Percentiles rank a stretch among this genome's conserved stretches.
Evolutionary conservation across 1,284 basidiomycete species (phyloP).

Genomic region (Cryptococcus sp.): DNA sequence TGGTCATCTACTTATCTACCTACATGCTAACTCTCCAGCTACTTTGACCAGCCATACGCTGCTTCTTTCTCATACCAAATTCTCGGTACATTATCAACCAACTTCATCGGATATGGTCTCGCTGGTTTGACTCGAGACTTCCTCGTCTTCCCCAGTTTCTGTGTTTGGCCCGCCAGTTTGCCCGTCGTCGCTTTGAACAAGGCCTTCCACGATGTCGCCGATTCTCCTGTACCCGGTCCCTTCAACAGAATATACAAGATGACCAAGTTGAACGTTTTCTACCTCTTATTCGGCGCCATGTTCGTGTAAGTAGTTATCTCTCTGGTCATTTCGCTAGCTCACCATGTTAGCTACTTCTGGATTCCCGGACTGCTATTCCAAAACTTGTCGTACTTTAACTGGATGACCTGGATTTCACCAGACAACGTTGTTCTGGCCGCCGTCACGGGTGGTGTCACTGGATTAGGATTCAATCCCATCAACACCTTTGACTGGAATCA

Average conservation of each 20-base stretch:
- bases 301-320: conserved; percentile 17
- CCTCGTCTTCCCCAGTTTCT: conserved; percentile 50
- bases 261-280: conserved; percentile 43
- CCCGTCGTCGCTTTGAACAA: conserved; percentile 51
- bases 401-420: conserved; percentile 59
- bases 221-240: conserved; percentile 38
- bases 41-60: conserved; percentile 43
- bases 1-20: conserved; percentile 15
- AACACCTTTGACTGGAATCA: conserved; percentile 43
- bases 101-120: conserved; percentile 52
- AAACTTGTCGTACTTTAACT: conserved; percentile 56
- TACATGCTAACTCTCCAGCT: conserved; percentile 7
- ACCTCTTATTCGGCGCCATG: conserved; percentile 37
- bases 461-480: conserved; percentile 42
- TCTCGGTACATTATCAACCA: conserved; percentile 46
- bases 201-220: conserved; percentile 46
- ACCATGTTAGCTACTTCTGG: conserved; percentile 37
- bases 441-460: conserved; percentile 26
- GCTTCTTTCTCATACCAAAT: conserved; percentile 48
- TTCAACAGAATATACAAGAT: conserved; percentile 38
- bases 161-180: conserved; percentile 50
- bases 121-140: conserved; percentile 52
- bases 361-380: conserved; percentile 46
- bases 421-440: conserved; percentile 22
- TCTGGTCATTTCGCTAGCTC: neutral